phyloP scores from a whole-genome alignment of 2,329 filamentous ascomycete species.

The Aspergillus viridinutans region DNA sequence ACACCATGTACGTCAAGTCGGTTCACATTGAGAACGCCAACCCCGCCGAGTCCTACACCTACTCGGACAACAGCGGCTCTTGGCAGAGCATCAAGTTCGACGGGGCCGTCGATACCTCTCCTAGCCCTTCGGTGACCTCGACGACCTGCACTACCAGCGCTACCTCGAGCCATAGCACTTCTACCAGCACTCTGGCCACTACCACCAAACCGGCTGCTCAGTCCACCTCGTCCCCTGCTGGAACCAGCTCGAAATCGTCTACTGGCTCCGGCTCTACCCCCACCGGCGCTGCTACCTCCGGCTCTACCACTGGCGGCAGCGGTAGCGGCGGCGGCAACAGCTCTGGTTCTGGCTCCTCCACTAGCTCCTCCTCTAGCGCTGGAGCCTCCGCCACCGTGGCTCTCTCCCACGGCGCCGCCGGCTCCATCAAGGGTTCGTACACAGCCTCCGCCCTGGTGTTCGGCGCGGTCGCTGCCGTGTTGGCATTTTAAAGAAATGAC shows the following conservation, averaged over 20 bases:
- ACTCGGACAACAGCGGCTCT: constrained; percentile 56
- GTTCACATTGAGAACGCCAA: constrained; percentile 54
- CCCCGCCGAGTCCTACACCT: constrained; percentile 62
- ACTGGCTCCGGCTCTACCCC: constrained; percentile 11
- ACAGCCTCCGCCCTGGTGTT: constrained; percentile 14
- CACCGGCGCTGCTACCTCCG: background rate
- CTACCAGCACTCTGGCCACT: constrained; percentile 8
- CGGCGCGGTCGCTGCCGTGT: constrained; percentile 24
- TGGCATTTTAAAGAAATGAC: constrained; percentile 25
- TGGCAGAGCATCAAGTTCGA: constrained; percentile 59
- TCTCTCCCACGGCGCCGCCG: constrained; percentile 18
- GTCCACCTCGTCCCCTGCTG: constrained; percentile 6
- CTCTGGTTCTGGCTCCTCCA: constrained; percentile 1
- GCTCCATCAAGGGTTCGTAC: constrained; percentile 19
- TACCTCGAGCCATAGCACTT: constrained; percentile 4
- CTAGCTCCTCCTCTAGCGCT: constrained; percentile 11
- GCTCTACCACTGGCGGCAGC: constrained; percentile 1
- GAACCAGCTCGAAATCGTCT: constrained; percentile 7
- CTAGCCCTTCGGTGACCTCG: constrained; percentile 1
- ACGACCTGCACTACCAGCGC: constrained; percentile 11
- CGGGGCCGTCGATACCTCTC: constrained; percentile 9
- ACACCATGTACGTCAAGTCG: constrained; percentile 68
- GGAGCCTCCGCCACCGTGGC: constrained; percentile 16
- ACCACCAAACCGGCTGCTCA: constrained; percentile 11
- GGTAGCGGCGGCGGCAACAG: background rate